Evolutionary conservation across 1,284 basidiomycete genomes (phyloP).

Genomic region (Ceratobasidium sp.): DNA sequence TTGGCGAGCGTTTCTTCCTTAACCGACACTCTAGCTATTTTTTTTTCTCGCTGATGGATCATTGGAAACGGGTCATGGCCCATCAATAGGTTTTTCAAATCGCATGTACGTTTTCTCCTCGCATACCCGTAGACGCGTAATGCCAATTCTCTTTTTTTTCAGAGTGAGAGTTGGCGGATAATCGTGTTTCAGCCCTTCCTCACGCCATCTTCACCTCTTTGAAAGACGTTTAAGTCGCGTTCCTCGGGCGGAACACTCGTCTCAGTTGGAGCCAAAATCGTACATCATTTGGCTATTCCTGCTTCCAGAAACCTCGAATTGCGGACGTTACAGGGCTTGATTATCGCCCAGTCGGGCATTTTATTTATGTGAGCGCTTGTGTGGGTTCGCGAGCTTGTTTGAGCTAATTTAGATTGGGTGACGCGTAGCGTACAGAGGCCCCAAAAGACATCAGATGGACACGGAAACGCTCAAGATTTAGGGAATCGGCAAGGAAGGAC

Average conservation of each 20-base stretch:
- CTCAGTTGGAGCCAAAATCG: constrained; percentile 74
- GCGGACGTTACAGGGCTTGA: constrained; percentile 86
- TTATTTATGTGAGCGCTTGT: constrained; percentile 68
- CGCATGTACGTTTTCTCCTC: too few relatives aligned
- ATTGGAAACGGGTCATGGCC: neutral
- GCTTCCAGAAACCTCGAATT: constrained; percentile 87
- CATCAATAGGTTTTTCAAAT: too few relatives aligned
- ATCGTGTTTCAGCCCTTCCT: neutral
- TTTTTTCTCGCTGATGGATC: constrained; percentile 15
- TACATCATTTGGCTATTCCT: constrained; percentile 86
- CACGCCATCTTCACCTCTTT: constrained; percentile 33
- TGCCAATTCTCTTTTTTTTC: too few relatives aligned
- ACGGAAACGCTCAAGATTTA: constrained; percentile 82
- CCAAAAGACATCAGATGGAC: constrained; percentile 73
- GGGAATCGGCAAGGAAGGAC: constrained; percentile 89
- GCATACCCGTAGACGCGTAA: too few relatives aligned
- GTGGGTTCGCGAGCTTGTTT: constrained; percentile 31
- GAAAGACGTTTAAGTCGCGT: constrained; percentile 40
- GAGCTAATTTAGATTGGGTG: neutral
- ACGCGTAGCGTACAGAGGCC: constrained; percentile 71
- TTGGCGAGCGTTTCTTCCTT: constrained; percentile 1
- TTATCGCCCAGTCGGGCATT: constrained; percentile 88
- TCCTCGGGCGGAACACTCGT: constrained; percentile 46
- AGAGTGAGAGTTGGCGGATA: too few relatives aligned
- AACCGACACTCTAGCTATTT: neutral